phyloP scores from a whole-genome alignment of 371 early-diverging fungal species.

The Zancudomyces culisetae region DNA sequence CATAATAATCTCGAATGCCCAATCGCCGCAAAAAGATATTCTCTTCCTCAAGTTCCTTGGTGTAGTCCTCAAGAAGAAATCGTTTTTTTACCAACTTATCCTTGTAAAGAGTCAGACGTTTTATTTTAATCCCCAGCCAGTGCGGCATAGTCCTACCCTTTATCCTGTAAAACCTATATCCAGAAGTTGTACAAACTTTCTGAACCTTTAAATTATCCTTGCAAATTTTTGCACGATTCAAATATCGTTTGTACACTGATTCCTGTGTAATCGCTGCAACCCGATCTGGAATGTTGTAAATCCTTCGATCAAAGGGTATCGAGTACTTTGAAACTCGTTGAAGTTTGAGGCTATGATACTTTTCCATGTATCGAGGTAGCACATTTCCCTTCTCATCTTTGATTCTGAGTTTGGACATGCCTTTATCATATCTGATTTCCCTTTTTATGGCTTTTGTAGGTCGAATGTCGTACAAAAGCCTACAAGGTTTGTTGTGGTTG shows the following conservation, averaged over 20 bases:
- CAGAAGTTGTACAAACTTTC: conserved; percentile 13
- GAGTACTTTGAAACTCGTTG: conserved; percentile 14
- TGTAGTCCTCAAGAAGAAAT: conserved; percentile 12
- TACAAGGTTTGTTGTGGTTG: conserved; percentile 14
- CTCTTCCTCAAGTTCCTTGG: conserved; percentile 14
- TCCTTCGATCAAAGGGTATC: conserved; percentile 17
- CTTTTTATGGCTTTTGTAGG: conserved; percentile 4
- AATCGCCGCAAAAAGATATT: conserved; percentile 18
- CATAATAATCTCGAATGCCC: too few species aligned
- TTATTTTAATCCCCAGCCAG: conserved; percentile 14
- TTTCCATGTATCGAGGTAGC: not conserved
- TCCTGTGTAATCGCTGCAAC: conserved; percentile 4
- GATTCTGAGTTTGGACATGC: not conserved
- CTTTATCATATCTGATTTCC: not conserved
- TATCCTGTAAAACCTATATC: conserved; percentile 13
- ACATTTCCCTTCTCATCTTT: not conserved
- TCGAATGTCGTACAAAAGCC: conserved; percentile 11
- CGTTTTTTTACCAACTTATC: conserved; percentile 3
- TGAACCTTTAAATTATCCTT: conserved; percentile 11
- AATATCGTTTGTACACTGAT: conserved; percentile 3
- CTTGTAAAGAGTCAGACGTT: conserved; percentile 3
- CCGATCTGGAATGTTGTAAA: conserved; percentile 7
- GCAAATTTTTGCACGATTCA: not conserved
- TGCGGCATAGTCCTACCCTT: conserved; percentile 21
- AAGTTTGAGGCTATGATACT: conserved; percentile 2